Evolutionary conservation across 257 asterid genomes (phyloP), one percentile per base, ranked within the genome.

Genomic region (Rhazya stricta): DNA sequence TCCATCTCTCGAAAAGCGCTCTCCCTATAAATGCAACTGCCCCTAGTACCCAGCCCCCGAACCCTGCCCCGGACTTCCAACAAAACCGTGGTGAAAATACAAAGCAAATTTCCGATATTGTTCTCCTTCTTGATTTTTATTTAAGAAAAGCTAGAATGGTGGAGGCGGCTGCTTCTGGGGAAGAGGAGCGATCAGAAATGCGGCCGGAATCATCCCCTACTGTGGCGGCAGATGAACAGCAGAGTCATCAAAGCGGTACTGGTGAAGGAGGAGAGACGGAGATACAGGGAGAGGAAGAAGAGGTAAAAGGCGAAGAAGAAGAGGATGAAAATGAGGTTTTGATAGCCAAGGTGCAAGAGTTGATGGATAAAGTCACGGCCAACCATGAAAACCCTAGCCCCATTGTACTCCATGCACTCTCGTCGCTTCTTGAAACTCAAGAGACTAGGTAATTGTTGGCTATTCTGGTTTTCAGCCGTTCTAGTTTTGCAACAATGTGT

Each of bases 381-480:
- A 83, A 74, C 77, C 81, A 89, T 18, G 97, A 91, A 74, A 95
- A 89, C 94, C 98, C 99, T 83, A 91, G 83, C 80, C 88, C 98
- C 60, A 82, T 79, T 66, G 85, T 82, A 15, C 91, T 95, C 39
- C 99, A 95, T 77, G 96, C 97, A 41, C 91, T 95, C 69, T 76
- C 97, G 77, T 88, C 96, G 75, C 83, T 95, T 76, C 82, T 95
- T 18, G 99, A 95, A 80, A 73, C 92, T 43, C 84, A 95, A 75
- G 99, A 92, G 81, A 80, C 91, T 75, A 92, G 98, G 99, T 95
- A 78, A 39, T 23, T 50, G 70, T 81, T 50, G 46, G 46, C 18
- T 67, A 71, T 80, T 78, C 25, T 62, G 68, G n/a, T 62, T 60
- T 60, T 60, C 30, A 19, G 65, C 15, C 41, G 6, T 29, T 61